phyloP scores from a whole-genome alignment of 345 rosid species.

The Gossypium australe region DNA sequence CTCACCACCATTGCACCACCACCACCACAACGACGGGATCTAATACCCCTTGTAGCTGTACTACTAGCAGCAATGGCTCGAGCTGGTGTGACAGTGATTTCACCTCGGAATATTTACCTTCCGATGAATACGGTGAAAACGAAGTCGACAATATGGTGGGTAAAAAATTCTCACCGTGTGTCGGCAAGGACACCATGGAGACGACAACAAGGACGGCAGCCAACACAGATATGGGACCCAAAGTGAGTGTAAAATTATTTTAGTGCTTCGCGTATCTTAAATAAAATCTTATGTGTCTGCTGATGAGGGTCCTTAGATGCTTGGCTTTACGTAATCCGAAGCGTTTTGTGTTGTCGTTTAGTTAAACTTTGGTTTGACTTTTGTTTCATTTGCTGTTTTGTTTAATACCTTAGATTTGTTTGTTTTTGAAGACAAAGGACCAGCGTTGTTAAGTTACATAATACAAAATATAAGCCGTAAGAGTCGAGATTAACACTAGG shows the following conservation, averaged over 20 bases:
- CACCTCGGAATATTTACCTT: constrained; percentile 55
- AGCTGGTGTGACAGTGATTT: constrained; percentile 91
- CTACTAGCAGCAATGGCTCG: constrained; percentile 33
- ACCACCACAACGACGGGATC: constrained; percentile 37
- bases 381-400: not conserved
- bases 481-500: not conserved
- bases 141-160: constrained; percentile 7
- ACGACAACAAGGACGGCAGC: constrained; percentile 22
- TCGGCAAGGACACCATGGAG: constrained; percentile 44
- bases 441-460: not conserved
- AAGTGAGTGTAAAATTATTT: constrained; percentile 39
- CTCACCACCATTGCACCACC: constrained; percentile 23
- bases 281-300: constrained; percentile 33
- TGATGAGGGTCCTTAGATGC: constrained; percentile 27
- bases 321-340: not conserved
- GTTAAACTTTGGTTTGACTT: constrained; percentile 18
- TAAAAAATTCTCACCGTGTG: constrained; percentile 33
- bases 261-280: constrained; percentile 14
- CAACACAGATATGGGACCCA: constrained; percentile 36
- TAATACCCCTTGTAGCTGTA: constrained; percentile 22
- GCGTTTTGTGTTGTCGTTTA: constrained; percentile 19
- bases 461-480: constrained; percentile 17
- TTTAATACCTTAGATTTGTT: not conserved
- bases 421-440: not conserved
- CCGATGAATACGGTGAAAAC: constrained; percentile 22